Conservation (phyloP, 768 basidiomycete genomes). For the Pleurotus cornucopiae region DNA sequence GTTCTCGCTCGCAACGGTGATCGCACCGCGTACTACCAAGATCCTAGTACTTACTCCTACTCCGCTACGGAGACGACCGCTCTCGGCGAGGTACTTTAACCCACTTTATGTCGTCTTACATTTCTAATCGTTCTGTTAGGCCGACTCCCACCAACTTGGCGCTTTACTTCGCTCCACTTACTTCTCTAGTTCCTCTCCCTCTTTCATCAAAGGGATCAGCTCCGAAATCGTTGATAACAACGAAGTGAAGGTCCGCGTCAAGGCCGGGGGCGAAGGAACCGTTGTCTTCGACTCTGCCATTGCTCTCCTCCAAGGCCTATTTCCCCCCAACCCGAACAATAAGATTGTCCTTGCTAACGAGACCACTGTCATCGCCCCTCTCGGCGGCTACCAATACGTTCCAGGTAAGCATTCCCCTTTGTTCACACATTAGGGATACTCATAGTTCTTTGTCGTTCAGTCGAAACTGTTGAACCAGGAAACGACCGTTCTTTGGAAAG, state of each 20-base stretch:
- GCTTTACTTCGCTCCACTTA: constrained; percentile 59
- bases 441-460: constrained; percentile 24
- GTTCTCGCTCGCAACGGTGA: constrained; percentile 79
- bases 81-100: constrained; percentile 55
- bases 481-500: constrained; percentile 83
- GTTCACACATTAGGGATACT: neutral
- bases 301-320: constrained; percentile 81
- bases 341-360: constrained; percentile 78
- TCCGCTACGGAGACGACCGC: constrained; percentile 68
- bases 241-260: constrained; percentile 73
- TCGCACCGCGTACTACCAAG: constrained; percentile 63
- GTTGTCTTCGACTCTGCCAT: constrained; percentile 85
- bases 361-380: constrained; percentile 63
- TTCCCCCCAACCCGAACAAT: constrained; percentile 74
- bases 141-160: constrained; percentile 66
- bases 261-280: constrained; percentile 81
- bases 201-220: constrained; percentile 63
- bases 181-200: constrained; percentile 60
- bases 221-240: constrained; percentile 68
- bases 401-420: constrained; percentile 44
- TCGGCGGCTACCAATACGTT: constrained; percentile 84
- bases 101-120: neutral
- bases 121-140: constrained; percentile 32
- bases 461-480: constrained; percentile 82
- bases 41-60: constrained; percentile 63